Evolutionary conservation across 306 rosid genomes (phyloP), one percentile per base, ranked within the genome.

Genomic region (Vicia villosa): DNA sequence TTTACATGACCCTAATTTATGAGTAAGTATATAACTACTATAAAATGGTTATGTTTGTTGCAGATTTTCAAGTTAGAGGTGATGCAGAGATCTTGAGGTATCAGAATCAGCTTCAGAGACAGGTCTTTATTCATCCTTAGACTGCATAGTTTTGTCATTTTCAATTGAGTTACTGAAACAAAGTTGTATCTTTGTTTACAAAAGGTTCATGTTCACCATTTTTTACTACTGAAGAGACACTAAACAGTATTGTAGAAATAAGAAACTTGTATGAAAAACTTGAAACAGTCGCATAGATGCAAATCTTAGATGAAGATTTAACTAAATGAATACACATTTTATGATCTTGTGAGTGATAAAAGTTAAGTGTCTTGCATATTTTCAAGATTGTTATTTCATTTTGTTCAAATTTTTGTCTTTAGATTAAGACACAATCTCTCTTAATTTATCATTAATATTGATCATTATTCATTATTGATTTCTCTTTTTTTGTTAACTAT

Each of bases 61-160:
- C n/a, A n/a, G n/a, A n/a, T n/a, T n/a, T n/a, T n/a, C n/a, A n/a
- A n/a, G 95, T 94, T 65, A 87, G 90, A 78, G 95, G 91, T 34
- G 97, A 94, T 80, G 99, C 99, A 73, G 99, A 94, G 85, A 91
- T 84, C 76, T 84, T 94, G 74, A 88, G 99, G 97, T 94, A 84
- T 79, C 96, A 91, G 79, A 91, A 91, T 75, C 97, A 94, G 84
- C 99, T 91, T 81, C 97, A 94, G 80, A 86, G 99, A 94, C 99
- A 94, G 98, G 98, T 94, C 10, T 71, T 74, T 24, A 32, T 77
- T 59, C 72, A 68, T 61, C 81, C 61, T 34, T 65, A 57, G 50
- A 50, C 74, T 69, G 19, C 55, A 41, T 56, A 47, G 28, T 45
- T 74, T 72, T 77, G 5, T 65, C 63, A 46, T 59, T 47, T 59